Evolutionary conservation across 441 rosid species (phyloP).

Genomic region (Corymbia calophylla): DNA sequence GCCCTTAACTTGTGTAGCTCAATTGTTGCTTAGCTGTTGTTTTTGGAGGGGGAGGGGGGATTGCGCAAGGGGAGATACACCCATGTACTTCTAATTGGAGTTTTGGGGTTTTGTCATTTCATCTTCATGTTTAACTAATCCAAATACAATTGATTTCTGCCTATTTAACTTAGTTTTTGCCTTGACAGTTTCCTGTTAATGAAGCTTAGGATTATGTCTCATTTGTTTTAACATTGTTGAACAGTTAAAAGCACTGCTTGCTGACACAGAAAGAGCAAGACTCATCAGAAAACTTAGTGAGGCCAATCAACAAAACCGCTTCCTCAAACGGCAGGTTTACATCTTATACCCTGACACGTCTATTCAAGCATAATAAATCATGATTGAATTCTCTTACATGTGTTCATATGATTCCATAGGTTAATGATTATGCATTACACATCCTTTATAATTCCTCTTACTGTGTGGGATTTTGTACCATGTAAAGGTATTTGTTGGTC

Average conservation of each 20-base stretch:
- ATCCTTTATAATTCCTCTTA: not conserved
- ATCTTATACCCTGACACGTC: not conserved
- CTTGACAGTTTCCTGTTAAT: not conserved
- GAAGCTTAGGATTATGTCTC: not conserved
- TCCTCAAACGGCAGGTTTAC: conserved; percentile 79
- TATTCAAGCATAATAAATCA: not conserved
- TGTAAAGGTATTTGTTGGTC: not conserved
- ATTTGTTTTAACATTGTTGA: not conserved
- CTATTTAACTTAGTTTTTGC: not conserved
- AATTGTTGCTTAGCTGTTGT: not conserved
- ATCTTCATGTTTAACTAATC: not conserved
- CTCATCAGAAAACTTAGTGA: conserved; percentile 72
- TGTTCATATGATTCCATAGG: not conserved
- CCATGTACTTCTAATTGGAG: not conserved
- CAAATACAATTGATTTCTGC: not conserved
- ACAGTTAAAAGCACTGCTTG: conserved; percentile 62
- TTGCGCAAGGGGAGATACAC: not conserved
- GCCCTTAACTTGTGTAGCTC: not conserved
- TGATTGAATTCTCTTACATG: not conserved
- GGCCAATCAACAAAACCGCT: conserved; percentile 91
- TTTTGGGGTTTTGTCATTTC: not conserved
- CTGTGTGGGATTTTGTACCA: not conserved
- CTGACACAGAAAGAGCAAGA: conserved; percentile 65
- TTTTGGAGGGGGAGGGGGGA: not conserved
- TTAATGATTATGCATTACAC: not conserved